Percentiles rank a stretch among this genome's conserved stretches.
These are phyloP conservation scores for Puya raimondii DNA, from an alignment of 176 grass and related monocot genomes.

Conservation along the genomic window DNA sequence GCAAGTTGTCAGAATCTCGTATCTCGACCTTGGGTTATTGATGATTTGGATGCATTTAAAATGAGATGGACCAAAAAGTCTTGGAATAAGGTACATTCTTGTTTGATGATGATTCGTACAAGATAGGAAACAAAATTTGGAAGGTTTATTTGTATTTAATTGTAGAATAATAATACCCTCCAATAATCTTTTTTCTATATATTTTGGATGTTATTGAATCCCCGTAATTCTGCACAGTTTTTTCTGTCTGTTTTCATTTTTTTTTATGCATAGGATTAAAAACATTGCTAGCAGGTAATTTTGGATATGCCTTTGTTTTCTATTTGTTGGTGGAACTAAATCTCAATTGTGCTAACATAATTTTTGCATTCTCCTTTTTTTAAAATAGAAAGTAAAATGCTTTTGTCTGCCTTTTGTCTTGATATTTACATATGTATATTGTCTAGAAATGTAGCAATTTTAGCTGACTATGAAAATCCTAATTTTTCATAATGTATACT, in stretches of 20 bases:
- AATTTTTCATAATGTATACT: background rate
- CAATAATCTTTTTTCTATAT: background rate
- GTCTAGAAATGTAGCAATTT: background rate
- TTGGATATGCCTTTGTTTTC: too few relatives aligned
- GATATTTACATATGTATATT: slow-evolving; percentile 9
- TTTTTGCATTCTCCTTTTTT: background rate
- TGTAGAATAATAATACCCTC: background rate
- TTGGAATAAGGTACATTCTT: slow-evolving; percentile 67
- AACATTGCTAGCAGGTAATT: too few relatives aligned
- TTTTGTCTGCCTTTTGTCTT: slow-evolving; percentile 1
- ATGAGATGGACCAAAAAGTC: slow-evolving; percentile 67
- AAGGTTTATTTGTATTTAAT: background rate
- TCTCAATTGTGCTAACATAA: background rate
- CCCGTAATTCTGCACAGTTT: background rate
- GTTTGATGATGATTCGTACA: background rate
- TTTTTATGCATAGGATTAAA: background rate
- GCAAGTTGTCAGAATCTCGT: slow-evolving; percentile 94
- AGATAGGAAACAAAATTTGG: background rate
- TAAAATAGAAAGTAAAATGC: slow-evolving; percentile 2
- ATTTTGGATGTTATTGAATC: background rate
- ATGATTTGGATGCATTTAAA: slow-evolving; percentile 79
- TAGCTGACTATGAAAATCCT: background rate
- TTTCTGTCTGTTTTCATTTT: background rate
- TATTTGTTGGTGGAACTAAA: background rate
- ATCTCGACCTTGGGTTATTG: slow-evolving; percentile 86